Evolutionary conservation across 164 flowering plant species (phyloP).

Genomic region (Malania oleifera): DNA sequence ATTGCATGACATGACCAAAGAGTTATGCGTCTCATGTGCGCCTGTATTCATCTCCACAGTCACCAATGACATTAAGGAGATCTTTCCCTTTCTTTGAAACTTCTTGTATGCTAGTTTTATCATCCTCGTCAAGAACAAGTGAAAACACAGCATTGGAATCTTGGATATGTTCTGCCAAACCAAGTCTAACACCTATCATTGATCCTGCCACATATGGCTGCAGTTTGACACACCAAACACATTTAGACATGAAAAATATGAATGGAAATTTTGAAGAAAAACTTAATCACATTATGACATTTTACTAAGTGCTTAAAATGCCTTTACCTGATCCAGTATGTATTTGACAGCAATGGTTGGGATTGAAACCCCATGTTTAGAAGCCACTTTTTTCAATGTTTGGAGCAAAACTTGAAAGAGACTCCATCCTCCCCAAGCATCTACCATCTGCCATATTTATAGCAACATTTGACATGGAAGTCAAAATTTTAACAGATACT

Average conservation of each 20-base stretch:
- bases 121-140: conserved; percentile 78
- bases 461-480: neutral
- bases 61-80: conserved; percentile 79
- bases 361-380: conserved; percentile 81
- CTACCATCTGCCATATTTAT: conserved; percentile 67
- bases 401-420: conserved; percentile 77
- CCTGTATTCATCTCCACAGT: conserved; percentile 93
- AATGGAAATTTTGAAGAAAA: neutral
- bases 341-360: conserved; percentile 84
- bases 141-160: conserved; percentile 71
- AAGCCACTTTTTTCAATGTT: conserved; percentile 66
- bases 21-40: conserved; percentile 34
- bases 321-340: conserved; percentile 78
- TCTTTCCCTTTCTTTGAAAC: conserved; percentile 64
- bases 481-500: no score
- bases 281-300: neutral
- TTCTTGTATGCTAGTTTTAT: conserved; percentile 55
- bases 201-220: conserved; percentile 95
- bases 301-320: neutral
- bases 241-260: neutral
- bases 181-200: conserved; percentile 94
- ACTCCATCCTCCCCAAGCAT: conserved; percentile 99
- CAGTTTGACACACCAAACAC: conserved; percentile 10
- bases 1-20: neutral
- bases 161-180: conserved; percentile 73